Conservation (phyloP, 2,329 filamentous ascomycete species). For the Verticillium nonalfalfae region DNA sequence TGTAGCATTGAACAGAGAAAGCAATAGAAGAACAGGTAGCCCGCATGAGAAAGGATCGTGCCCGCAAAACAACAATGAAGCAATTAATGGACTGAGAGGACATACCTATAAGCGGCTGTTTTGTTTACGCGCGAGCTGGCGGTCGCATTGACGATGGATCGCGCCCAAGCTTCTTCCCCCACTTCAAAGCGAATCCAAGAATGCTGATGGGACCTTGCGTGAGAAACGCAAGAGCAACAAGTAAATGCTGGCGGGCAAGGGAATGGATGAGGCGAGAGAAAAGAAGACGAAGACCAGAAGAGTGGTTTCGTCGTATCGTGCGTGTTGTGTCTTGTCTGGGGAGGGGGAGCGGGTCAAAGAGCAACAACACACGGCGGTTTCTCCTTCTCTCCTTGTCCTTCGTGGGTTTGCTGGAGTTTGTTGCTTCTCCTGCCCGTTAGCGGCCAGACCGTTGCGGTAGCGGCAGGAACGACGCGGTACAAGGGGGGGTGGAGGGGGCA, state of each 20-base stretch:
- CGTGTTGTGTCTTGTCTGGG: neutral
- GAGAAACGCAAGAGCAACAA: neutral
- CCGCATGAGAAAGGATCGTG: too few relatives aligned
- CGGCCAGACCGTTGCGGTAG: neutral
- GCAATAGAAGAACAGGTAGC: neutral
- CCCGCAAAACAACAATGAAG: neutral
- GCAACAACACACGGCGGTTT: neutral
- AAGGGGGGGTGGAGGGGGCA: neutral
- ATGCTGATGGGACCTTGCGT: neutral
- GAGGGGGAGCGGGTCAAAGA: neutral
- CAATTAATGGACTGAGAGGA: neutral
- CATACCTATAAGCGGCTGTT: neutral
- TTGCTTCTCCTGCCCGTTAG: neutral
- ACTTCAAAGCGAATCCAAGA: neutral
- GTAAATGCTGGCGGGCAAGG: neutral
- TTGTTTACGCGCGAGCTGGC: neutral
- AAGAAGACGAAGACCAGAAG: neutral
- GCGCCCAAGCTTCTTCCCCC: neutral
- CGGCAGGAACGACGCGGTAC: neutral
- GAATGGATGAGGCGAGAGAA: conserved; percentile 1
- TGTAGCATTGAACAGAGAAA: neutral
- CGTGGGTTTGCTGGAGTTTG: neutral
- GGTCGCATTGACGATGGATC: neutral
- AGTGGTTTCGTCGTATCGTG: neutral
- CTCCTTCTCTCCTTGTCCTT: neutral